These are phyloP conservation scores for Poterioochromonas sp. DNA, from an alignment of 352 stramenopile genomes.

Conservation along the genomic window DNA sequence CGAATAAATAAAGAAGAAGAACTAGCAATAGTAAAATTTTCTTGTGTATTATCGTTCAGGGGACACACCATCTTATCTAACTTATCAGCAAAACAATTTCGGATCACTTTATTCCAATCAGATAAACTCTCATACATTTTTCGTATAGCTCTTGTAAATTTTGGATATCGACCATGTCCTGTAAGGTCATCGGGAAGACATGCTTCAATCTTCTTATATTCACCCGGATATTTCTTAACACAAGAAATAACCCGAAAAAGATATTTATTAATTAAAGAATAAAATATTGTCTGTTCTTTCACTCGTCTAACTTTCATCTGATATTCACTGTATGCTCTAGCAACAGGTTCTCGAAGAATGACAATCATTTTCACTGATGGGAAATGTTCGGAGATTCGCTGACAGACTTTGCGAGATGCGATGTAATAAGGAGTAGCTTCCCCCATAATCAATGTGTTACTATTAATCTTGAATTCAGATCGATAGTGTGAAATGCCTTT, in stretches of 20 bases:
- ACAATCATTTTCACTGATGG: conserved; percentile 42
- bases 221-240: neutral
- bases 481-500: conserved; percentile 8
- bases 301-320: conserved; percentile 38
- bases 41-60: neutral
- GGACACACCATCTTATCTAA: neutral
- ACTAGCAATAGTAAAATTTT: neutral
- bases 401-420: conserved; percentile 39
- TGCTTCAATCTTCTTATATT: neutral
- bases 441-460: neutral
- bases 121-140: neutral
- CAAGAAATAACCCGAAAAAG: neutral
- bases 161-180: neutral
- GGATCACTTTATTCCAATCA: neutral
- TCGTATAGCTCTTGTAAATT: neutral
- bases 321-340: conserved; percentile 44
- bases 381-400: conserved; percentile 35
- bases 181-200: neutral
- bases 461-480: neutral
- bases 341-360: conserved; percentile 44
- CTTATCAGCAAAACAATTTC: neutral
- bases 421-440: conserved; percentile 46
- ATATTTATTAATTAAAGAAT: neutral
- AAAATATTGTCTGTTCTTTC: neutral
- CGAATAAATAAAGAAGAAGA: neutral